Conservation (phyloP, 306 rosid genomes). For the Canavalia gladiata region DNA sequence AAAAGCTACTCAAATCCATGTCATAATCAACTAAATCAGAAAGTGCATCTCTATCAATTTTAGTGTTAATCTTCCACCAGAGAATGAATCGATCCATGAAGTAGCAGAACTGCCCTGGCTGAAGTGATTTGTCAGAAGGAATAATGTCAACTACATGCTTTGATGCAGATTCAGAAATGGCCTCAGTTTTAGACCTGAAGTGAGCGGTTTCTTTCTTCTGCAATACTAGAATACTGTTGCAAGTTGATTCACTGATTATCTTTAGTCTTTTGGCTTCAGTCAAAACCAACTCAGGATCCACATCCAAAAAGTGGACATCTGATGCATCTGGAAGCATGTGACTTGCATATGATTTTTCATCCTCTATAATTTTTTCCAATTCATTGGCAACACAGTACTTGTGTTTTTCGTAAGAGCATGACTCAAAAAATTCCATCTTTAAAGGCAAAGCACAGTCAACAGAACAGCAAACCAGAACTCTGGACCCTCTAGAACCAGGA, state of each 20-base stretch:
- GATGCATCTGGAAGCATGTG: slow-evolving; percentile 60
- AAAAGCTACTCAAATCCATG: slow-evolving; percentile 44
- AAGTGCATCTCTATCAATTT: slow-evolving; percentile 42
- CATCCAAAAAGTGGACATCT: slow-evolving; percentile 76
- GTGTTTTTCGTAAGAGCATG: slow-evolving; percentile 45
- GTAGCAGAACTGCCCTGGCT: slow-evolving; percentile 63
- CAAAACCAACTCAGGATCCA: slow-evolving; percentile 64
- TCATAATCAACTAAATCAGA: slow-evolving; percentile 45
- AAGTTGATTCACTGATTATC: slow-evolving; percentile 73
- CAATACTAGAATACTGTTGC: slow-evolving; percentile 57
- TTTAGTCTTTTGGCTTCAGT: slow-evolving; percentile 73
- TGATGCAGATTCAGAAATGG: slow-evolving; percentile 46
- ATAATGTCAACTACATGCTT: slow-evolving; percentile 53
- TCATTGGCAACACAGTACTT: slow-evolving; percentile 51
- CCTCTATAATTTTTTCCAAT: slow-evolving; percentile 60
- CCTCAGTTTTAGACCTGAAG: slow-evolving; percentile 68
- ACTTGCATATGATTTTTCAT: slow-evolving; percentile 61
- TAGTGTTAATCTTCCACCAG: slow-evolving; percentile 65
- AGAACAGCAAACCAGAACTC: slow-evolving; percentile 77
- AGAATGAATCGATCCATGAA: slow-evolving; percentile 86
- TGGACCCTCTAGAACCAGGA: slow-evolving; percentile 85
- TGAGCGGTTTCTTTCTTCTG: slow-evolving; percentile 73
- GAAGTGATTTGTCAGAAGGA: slow-evolving; percentile 57
- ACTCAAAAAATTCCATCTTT: slow-evolving; percentile 54
- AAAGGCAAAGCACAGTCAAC: slow-evolving; percentile 73